Conservation (phyloP, 1,284 basidiomycete genomes). For the Microbotryomycetes sp. region DNA sequence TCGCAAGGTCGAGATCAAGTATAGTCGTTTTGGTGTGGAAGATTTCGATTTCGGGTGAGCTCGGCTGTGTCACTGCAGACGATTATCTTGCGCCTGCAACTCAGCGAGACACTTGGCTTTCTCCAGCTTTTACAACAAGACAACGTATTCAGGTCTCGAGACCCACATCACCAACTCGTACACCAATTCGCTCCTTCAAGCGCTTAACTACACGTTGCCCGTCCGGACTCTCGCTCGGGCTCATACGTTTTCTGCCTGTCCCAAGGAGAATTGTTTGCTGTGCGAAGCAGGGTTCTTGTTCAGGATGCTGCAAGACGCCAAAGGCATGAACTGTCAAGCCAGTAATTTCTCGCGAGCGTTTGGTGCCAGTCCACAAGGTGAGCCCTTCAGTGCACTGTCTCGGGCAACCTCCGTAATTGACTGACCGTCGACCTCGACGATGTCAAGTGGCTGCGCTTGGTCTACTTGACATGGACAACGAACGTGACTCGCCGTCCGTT, state of each 20-base stretch:
- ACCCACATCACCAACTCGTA: constrained; percentile 97
- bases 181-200: constrained; percentile 86
- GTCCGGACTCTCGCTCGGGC: constrained; percentile 78
- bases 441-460: constrained; percentile 68
- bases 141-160: constrained; percentile 83
- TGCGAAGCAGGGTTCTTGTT: constrained; percentile 95
- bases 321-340: constrained; percentile 89
- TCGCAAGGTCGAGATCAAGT: constrained; percentile 91
- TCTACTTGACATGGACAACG: constrained; percentile 79
- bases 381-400: constrained; percentile 18
- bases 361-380: constrained; percentile 66
- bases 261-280: constrained; percentile 80
- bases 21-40: constrained; percentile 97
- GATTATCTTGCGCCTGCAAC: constrained; percentile 27
- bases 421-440: constrained; percentile 45
- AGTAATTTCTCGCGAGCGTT: constrained; percentile 95
- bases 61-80: constrained; percentile 2
- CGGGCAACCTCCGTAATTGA: too few species aligned
- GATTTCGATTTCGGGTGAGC: constrained; percentile 94
- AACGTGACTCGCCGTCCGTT: constrained; percentile 57
- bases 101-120: neutral
- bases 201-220: constrained; percentile 75
- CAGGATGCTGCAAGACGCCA: constrained; percentile 91
- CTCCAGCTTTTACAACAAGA: constrained; percentile 81
- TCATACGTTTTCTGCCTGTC: constrained; percentile 81